These are phyloP conservation scores for Setomelanomma holmii DNA, from an alignment of 2,329 filamentous ascomycete genomes.

Conservation along the genomic window DNA sequence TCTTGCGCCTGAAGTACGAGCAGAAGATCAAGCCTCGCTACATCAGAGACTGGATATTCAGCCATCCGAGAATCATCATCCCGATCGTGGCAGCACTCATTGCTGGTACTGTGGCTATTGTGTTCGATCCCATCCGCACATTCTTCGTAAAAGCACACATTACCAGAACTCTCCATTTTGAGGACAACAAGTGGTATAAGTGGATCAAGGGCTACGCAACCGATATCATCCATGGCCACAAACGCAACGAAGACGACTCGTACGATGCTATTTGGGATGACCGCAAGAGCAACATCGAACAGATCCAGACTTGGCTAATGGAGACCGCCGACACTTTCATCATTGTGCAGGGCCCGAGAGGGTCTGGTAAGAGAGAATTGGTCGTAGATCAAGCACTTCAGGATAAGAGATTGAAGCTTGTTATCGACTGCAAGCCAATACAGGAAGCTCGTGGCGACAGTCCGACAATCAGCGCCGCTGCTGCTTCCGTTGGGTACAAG, in stretches of 20 bases:
- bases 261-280: slow-evolving; percentile 87
- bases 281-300: slow-evolving; percentile 79
- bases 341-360: slow-evolving; percentile 88
- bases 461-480: slow-evolving; percentile 81
- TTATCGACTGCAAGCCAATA: slow-evolving; percentile 92
- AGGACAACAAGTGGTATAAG: slow-evolving; percentile 74
- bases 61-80: slow-evolving; percentile 86
- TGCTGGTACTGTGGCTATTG: slow-evolving; percentile 80
- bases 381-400: slow-evolving; percentile 84
- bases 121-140: slow-evolving; percentile 90
- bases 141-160: slow-evolving; percentile 92
- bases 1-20: slow-evolving; percentile 84
- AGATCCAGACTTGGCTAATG: slow-evolving; percentile 83
- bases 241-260: slow-evolving; percentile 67
- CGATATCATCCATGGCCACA: slow-evolving; percentile 68
- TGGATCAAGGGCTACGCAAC: slow-evolving; percentile 81
- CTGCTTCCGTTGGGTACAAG: slow-evolving; percentile 83
- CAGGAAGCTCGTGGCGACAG: slow-evolving; percentile 89
- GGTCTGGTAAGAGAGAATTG: slow-evolving; percentile 88
- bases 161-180: slow-evolving; percentile 75
- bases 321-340: slow-evolving; percentile 92
- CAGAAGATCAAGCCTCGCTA: slow-evolving; percentile 77
- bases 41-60: slow-evolving; percentile 86
- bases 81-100: slow-evolving; percentile 81
- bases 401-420: slow-evolving; percentile 75